phyloP scores from a whole-genome alignment of 2,329 filamentous ascomycete species.

The Monilinia fructigena region DNA sequence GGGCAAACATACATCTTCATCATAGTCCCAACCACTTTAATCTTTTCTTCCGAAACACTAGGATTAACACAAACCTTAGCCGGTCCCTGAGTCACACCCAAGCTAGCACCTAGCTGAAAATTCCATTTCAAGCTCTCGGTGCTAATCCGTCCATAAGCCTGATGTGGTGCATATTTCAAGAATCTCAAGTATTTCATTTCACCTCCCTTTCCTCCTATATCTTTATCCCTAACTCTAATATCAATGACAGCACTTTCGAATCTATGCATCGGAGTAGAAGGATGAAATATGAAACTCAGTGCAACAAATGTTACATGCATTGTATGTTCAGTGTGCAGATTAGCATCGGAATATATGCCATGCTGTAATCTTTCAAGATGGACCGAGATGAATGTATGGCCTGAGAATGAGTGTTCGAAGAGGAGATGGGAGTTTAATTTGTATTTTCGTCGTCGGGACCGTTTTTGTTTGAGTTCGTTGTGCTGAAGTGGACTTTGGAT shows the following conservation, averaged over 20 bases:
- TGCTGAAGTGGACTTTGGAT: not conserved
- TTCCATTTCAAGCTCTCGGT: slow-evolving; percentile 32
- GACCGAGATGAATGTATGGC: slow-evolving; percentile 49
- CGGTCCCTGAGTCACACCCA: slow-evolving; percentile 48
- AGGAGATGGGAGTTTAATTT: slow-evolving; percentile 45
- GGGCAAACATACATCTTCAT: slow-evolving; percentile 33
- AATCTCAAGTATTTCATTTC: slow-evolving; percentile 35
- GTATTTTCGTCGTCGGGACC: slow-evolving; percentile 30
- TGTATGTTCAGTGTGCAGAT: slow-evolving; percentile 45
- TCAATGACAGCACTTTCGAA: slow-evolving; percentile 13
- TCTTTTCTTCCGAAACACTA: slow-evolving; percentile 28
- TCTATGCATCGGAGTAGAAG: slow-evolving; percentile 27
- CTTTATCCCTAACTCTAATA: slow-evolving; percentile 35
- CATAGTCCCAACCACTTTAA: slow-evolving; percentile 31
- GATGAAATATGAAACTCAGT: slow-evolving; percentile 51
- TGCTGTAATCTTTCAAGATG: slow-evolving; percentile 51
- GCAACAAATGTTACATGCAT: slow-evolving; percentile 50
- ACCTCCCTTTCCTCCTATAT: slow-evolving; percentile 21
- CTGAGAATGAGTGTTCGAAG: slow-evolving; percentile 49
- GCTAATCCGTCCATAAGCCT: slow-evolving; percentile 43
- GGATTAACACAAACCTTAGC: slow-evolving; percentile 26
- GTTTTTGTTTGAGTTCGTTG: slow-evolving; percentile 26
- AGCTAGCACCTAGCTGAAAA: slow-evolving; percentile 34
- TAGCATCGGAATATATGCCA: slow-evolving; percentile 46
- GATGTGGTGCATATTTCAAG: slow-evolving; percentile 50